Base-by-base conservation (phyloP, 2,329 filamentous ascomycete genomes). In the Xylogone sp. region DNA sequence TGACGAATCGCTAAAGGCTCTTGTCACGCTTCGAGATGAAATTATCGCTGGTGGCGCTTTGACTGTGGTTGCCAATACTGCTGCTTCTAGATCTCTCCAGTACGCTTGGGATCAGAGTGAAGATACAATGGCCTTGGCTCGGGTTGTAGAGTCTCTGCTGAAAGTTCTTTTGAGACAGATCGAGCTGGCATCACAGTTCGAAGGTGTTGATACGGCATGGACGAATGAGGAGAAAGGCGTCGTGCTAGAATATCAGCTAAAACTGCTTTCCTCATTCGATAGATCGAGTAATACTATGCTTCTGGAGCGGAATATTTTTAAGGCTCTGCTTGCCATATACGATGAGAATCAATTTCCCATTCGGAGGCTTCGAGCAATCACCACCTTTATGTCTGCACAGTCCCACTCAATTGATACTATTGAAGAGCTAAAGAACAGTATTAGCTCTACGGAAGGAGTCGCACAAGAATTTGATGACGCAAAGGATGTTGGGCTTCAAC, bases 41-140 rank as follows among this genome's bases (percentile, higher is more conserved):
- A 74, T 87, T 59, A 73, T 88, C 4, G 76, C 80, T 21, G 75
- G 81, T 39, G 82, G 81, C 2, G 72, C 77, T 1, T 68, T 88
- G 21, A 65, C 72, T n/a, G 65, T 69, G 1, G 74, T 88, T n/a
- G 76, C 78, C 0, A 59, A 70, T 4, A 67, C 69, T 2, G 71
- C 86, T 5, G 65, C 73, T 1, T 75, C 67, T 1, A 69, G 74
- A 45, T 74, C 86, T 0, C 71, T 85, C 0, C 63, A 65, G 2
- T 62, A 71, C 3, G 76, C 80, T 1, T 87, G 85, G 79, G 67
- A 68, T n/a, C 64, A 69, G 9, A 74, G 71, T 24, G 72, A 77
- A 9, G 74, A 78, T 48, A 69, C 77, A 2, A 71, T 75, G 48
- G 69, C 74, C 2, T 71, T 89, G 8, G 84, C 77, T 7, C 77